Conservation (phyloP, 2,329 filamentous ascomycete genomes). For the Cladosporium sp. region DNA sequence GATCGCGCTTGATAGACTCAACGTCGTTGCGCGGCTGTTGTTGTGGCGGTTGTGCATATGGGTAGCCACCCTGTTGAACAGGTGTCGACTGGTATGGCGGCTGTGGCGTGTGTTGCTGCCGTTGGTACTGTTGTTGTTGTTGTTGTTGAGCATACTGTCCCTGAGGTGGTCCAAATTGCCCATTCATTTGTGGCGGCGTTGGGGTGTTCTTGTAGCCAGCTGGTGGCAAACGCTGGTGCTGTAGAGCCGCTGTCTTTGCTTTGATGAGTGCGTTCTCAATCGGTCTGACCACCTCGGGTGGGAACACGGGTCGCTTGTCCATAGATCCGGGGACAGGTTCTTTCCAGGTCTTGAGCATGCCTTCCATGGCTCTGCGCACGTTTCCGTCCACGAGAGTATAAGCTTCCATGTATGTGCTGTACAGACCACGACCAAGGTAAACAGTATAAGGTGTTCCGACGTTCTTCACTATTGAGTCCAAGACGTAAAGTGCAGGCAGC, state of each 20-base stretch:
- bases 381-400: conserved; percentile 83
- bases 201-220: conserved; percentile 65
- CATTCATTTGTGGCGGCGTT: conserved; percentile 63
- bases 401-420: conserved; percentile 93
- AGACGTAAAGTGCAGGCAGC: conserved; percentile 91
- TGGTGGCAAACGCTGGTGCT: conserved; percentile 58
- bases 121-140: conserved; percentile 25
- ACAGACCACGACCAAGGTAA: conserved; percentile 89
- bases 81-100: conserved; percentile 26
- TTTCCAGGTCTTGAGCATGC: conserved; percentile 98
- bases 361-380: conserved; percentile 88
- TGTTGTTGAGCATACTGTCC: conserved; percentile 15
- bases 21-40: conserved; percentile 27
- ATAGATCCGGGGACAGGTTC: conserved; percentile 91
- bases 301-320: conserved; percentile 89
- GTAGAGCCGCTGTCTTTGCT: conserved; percentile 64
- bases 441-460: conserved; percentile 96
- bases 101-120: conserved; percentile 31
- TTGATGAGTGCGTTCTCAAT: conserved; percentile 95
- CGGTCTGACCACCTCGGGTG: conserved; percentile 78
- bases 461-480: conserved; percentile 98
- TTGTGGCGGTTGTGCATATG: conserved; percentile 25
- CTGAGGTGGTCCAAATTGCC: conserved; percentile 42
- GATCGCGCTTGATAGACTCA: conserved; percentile 77
- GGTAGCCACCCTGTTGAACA: conserved; percentile 24